These are phyloP conservation scores for Fusarium goolgardi DNA, from an alignment of 2,329 filamentous ascomycete species.

Conservation along the genomic window DNA sequence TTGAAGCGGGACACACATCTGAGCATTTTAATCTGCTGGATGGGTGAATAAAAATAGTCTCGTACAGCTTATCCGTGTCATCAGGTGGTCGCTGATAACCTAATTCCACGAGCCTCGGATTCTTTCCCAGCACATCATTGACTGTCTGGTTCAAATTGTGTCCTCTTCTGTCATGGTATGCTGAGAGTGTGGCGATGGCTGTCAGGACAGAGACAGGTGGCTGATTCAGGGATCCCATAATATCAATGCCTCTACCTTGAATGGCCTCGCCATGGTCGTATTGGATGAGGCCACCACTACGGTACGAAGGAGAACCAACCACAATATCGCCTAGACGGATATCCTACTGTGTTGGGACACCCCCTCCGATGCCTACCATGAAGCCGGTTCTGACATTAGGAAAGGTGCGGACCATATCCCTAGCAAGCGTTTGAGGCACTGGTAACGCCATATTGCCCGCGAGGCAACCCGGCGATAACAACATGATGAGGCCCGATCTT, in stretches of 20 bases:
- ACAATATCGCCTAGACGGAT: not conserved
- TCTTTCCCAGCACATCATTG: fast-evolving
- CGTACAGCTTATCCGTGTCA: not conserved
- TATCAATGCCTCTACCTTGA: not conserved
- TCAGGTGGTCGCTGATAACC: not conserved
- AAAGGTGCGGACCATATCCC: not conserved
- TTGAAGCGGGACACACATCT: fast-evolving
- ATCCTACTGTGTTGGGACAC: not conserved
- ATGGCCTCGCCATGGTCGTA: not conserved
- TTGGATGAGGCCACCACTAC: not conserved
- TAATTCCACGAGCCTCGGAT: fast-evolving
- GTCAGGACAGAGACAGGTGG: not conserved
- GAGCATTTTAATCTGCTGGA: fast-evolving
- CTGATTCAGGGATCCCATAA: not conserved
- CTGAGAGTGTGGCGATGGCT: not conserved
- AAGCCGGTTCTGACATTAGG: not conserved
- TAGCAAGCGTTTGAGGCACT: not conserved
- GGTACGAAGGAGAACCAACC: fast-evolving
- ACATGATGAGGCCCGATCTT: not conserved
- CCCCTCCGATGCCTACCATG: not conserved
- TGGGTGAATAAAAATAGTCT: fast-evolving
- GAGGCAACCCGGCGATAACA: not conserved
- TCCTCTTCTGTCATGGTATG: not conserved
- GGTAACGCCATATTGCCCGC: not conserved
- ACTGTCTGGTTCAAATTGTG: not conserved